Percentiles rank a stretch among this genome's conserved stretches.
phyloP scores from a whole-genome alignment of 2,329 filamentous ascomycete species.

The Fusarium papillatum region DNA sequence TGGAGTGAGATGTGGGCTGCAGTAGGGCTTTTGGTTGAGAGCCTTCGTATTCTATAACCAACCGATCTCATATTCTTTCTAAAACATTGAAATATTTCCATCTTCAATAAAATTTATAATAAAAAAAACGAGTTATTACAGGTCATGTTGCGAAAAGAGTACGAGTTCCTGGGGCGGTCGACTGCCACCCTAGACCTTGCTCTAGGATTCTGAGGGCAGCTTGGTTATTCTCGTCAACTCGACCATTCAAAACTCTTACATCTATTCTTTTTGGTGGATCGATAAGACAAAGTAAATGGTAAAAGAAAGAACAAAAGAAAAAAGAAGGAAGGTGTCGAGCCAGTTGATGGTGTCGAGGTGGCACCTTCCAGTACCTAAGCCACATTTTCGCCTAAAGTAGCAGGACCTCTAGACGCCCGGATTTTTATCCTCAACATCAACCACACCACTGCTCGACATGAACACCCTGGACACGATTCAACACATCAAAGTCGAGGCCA shows the following conservation, averaged over 20 bases:
- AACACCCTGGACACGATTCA: constrained; percentile 51
- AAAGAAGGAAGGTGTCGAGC: background rate
- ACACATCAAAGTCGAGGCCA: constrained; percentile 55
- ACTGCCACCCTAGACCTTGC: background rate
- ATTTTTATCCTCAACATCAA: constrained; percentile 10
- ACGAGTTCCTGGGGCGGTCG: background rate
- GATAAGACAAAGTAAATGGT: background rate
- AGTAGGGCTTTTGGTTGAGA: background rate
- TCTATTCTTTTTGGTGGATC: background rate
- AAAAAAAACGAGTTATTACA: background rate
- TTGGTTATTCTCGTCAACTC: background rate
- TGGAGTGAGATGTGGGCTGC: background rate
- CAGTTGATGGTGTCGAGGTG: background rate
- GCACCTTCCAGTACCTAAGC: background rate
- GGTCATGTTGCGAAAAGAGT: background rate
- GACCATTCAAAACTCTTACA: background rate
- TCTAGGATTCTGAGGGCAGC: background rate
- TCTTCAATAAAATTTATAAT: background rate
- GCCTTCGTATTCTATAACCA: background rate
- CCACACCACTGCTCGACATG: constrained; percentile 57
- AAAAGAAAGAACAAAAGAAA: background rate
- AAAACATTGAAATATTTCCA: background rate
- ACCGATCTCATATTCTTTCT: too few relatives aligned
- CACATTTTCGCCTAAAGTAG: background rate
- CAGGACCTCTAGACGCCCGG: background rate